Evolutionary conservation across 352 stramenopile genomes (phyloP), one percentile per base, ranked within the genome.

Genomic region (Globisporangium recalcitrans): DNA sequence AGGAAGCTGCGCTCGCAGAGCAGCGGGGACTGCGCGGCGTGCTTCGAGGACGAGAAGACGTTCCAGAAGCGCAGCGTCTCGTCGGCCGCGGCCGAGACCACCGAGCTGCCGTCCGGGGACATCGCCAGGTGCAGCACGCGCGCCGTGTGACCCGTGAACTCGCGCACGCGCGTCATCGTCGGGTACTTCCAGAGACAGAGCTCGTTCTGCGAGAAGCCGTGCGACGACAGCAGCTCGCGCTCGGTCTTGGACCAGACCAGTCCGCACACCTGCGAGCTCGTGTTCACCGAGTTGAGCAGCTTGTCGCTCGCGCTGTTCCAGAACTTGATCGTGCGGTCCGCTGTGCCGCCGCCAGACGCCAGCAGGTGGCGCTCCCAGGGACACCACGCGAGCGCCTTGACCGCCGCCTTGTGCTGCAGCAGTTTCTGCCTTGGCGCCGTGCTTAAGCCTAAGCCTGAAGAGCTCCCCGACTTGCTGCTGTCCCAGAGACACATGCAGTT

Each of bases 1-100:
- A 70, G 52, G 44, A 49, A 31, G 21, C 31, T 22, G 34, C 34
- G 34, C 32, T 58, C 31, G 27, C 32, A 27, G 11, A 27, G 26
- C 5, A 42, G 58, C 36, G 48, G 34, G 13, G 34, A 19, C 7
- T 46, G 49, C 47, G 24, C 52, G 7, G 57, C 32, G 29, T 58
- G 29, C 52, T 64, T 70, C 24, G 64, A 13, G 13, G 65, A 65
- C 6, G 68, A 59, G 38, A 85, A 99, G 1, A 98, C 77, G 65
- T 98, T 90, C 96, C 96, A 99, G 75, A 99, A 99, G 44, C 95
- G 82, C 36, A 99, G 78, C 7, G 94, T 98, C 78, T 99, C 96
- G 73, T 99, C 97, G 4, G 90, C 95, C 4, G 90, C 94, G 13
- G 90, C 95, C 4, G 96, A 98, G 31, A 97, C 89, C 19, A 98